Conservation (phyloP, 202 grass and related monocot genomes). For the Zoysia matrella region DNA sequence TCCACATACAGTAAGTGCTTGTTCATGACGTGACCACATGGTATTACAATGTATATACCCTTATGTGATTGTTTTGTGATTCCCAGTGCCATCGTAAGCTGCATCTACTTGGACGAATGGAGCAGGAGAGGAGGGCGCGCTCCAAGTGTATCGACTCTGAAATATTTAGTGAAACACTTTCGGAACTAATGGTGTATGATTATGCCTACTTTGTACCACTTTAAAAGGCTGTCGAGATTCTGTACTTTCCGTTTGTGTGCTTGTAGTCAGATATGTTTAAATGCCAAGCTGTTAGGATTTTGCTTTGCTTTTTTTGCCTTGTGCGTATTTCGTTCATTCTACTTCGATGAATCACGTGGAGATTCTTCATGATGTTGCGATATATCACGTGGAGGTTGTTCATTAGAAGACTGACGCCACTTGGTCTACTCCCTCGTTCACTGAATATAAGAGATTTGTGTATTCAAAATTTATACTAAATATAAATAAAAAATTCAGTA, state of each 20-base stretch:
- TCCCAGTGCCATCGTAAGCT: conserved; percentile 66
- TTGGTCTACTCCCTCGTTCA: no score
- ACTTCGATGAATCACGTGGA: no score
- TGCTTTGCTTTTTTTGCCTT: not conserved
- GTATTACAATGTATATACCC: not conserved
- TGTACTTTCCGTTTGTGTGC: not conserved
- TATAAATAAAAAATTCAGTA: no score
- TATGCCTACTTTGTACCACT: conserved; percentile 14
- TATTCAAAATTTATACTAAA: no score
- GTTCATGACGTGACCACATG: not conserved
- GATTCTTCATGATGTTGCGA: no score
- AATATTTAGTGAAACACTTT: not conserved
- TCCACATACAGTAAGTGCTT: conserved; percentile 92
- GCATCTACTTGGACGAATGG: not conserved
- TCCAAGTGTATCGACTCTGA: not conserved
- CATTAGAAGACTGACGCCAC: no score
- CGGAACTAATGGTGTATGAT: conserved; percentile 1
- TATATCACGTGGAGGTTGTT: no score
- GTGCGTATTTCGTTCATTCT: no score
- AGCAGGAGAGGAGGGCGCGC: not conserved
- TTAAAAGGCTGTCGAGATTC: not conserved
- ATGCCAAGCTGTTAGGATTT: conserved; percentile 15
- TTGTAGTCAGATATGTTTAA: not conserved
- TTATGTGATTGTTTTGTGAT: conserved; percentile 34
- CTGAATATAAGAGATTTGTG: no score